Evolutionary conservation across 2,329 filamentous ascomycete species (phyloP).

Genomic region (Helminthosporium solani): DNA sequence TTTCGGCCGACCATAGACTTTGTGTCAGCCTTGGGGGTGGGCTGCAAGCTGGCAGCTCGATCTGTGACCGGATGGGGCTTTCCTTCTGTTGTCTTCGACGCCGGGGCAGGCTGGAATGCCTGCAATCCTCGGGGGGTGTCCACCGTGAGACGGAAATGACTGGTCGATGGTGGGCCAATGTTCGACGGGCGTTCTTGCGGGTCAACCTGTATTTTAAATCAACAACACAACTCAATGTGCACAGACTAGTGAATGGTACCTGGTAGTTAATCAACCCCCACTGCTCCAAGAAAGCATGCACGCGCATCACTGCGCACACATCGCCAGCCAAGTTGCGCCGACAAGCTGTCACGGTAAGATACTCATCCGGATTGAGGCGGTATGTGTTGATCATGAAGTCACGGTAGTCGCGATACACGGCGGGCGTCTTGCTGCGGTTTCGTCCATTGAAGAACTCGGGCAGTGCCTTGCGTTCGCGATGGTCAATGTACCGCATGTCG

Average conservation of each 20-base stretch:
- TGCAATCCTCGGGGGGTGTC: conserved; percentile 94
- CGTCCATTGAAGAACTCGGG: conserved; percentile 98
- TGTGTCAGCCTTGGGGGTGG: conserved; percentile 72
- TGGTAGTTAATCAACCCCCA: conserved; percentile 99
- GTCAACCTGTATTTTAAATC: conserved; percentile 70
- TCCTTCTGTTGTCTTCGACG: conserved; percentile 61
- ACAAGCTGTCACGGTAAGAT: conserved; percentile 95
- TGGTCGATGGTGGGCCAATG: conserved; percentile 94
- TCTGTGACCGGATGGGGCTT: conserved; percentile 70
- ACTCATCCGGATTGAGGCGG: conserved; percentile 90
- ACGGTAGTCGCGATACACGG: conserved; percentile 97
- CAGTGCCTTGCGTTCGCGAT: conserved; percentile 89
- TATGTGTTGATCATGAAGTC: conserved; percentile 99
- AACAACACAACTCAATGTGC: not conserved
- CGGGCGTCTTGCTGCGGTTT: conserved; percentile 95
- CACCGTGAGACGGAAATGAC: conserved; percentile 93
- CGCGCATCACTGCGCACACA: conserved; percentile 98
- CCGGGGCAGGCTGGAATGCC: conserved; percentile 87
- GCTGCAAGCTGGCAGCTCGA: conserved; percentile 63
- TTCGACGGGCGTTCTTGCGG: conserved; percentile 92
- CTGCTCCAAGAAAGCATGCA: conserved; percentile 95
- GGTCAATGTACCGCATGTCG: conserved; percentile 91
- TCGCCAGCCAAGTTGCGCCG: conserved; percentile 92
- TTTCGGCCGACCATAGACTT: conserved; percentile 94
- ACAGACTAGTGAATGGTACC: conserved; percentile 53